Evolutionary conservation across 2,329 filamentous ascomycete species (phyloP), one percentile per base, ranked within the genome.

Genomic region (Fusarium sambucinum): DNA sequence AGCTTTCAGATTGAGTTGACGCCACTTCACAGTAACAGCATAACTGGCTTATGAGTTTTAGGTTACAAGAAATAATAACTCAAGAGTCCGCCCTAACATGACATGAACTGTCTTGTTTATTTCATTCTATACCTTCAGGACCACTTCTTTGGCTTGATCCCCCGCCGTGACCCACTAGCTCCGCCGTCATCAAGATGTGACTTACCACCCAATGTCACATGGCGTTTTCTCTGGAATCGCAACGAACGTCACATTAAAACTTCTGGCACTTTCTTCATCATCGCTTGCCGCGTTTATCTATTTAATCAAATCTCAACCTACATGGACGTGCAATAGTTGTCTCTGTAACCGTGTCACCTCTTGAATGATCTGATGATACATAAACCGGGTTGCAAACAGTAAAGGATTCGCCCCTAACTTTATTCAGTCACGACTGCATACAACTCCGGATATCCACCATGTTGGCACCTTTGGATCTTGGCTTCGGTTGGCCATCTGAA

Each of bases 331-430:
- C 41, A 30, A 74, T 73, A 75, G 50, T 51, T 64, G 53, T 19
- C 21, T 33, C 23, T 47, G 32, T 57, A 81, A 79, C 72, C 23
- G 50, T 82, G 79, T 68, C 77, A 80, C 42, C 56, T 38, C 32
- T n/a, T 19, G 30, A 44, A 41, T 32, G n/a, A 42, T 30, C 51
- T 44, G 37, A 63, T 33, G 42, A 52, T 41, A 60, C 25, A n/a
- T 27, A 53, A 44, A 58, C 19, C n/a, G 30, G 38, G 27, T 52
- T 57, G 76, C 83, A 58, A 79, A 83, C 68, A 67, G 70, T 42
- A 78, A 83, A 59, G 74, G 76, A 38, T 73, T 77, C 23, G 70
- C 68, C 21, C 62, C 59, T 51, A 65, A 57, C 58, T 64, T 71
- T 41, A 69, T 52, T 60, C 56, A 57, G 58, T 60, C 47, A 67